These are phyloP conservation scores for Argentina anserina DNA, from an alignment of 306 rosid genomes.

Conservation along the genomic window DNA sequence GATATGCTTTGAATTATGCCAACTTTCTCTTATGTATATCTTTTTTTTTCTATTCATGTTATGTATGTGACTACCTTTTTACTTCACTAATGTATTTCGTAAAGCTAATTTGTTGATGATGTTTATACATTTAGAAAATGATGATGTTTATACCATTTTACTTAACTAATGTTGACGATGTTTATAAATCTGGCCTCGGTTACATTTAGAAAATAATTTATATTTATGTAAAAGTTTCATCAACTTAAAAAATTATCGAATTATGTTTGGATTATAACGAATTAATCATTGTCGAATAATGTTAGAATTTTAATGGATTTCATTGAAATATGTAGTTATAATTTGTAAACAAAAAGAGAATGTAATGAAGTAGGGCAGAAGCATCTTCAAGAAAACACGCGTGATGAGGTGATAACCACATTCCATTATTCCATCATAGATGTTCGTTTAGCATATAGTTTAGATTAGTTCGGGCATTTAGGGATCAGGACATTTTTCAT, in stretches of 20 bases:
- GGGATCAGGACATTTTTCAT: neutral
- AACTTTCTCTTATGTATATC: neutral
- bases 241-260: no score
- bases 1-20: neutral
- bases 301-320: no score
- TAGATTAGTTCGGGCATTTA: neutral
- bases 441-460: neutral
- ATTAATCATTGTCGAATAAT: no score
- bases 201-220: no score
- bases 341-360: neutral
- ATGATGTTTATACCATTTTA: no score
- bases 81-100: neutral
- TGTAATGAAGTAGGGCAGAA: neutral
- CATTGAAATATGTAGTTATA: neutral
- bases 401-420: neutral
- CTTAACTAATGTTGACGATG: no score
- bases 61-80: neutral
- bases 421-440: neutral
- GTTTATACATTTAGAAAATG: neutral
- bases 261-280: no score
- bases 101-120: neutral
- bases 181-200: no score
- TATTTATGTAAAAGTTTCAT: no score
- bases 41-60: neutral
- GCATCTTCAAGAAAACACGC: neutral